Evolutionary conservation across 805 yeast species (phyloP), one percentile per base, ranked within the genome.

Genomic region (Yarrowia sp.): DNA sequence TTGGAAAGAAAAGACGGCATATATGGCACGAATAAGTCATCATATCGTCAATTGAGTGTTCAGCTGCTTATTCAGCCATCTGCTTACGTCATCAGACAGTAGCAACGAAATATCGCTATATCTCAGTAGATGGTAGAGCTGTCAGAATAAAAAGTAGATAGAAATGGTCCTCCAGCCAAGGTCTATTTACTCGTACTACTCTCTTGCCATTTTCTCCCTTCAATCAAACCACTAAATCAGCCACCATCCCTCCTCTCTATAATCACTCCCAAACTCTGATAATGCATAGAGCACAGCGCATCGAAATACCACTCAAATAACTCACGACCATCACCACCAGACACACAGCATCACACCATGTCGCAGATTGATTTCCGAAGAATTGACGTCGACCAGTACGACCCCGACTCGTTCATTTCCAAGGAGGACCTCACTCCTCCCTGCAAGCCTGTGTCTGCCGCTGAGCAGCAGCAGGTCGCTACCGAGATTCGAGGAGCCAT

Each of bases 331-430:
- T 9, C 41, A 52, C 32, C 38, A 35, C 41, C 26, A 8, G 40
- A 49, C 59, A 53, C 59, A 38, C 48, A 10, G 11, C 48, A 16
- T n/a, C 26, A 56, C 64, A 59, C 5, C 52, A 59, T 59, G 65
- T 59, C 65, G 41, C 65, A 59, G 67, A 59, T 67, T 35, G 72
- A 71, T 71, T 80, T 80, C 72, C 74, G 99, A 85, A 87, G 95
- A 84, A 91, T 94, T 74, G 97, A 95, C 78, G 88, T 95, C 67
- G 98, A 95, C 79, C 90, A 92, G 16, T 87, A 87, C 72, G 97
- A 93, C 76, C 90, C 97, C 3, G 97, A 93, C 58, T 85, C 84
- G 73, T 81, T 81, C 16, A 78, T 90, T 71, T 82, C 88, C 41
- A 82, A 83, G 55, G 86, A 84, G 72, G 94, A 90, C 65, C 82